Base-by-base conservation (phyloP, 2,329 filamentous ascomycete genomes). In the Neocatenulostroma microsporum region DNA sequence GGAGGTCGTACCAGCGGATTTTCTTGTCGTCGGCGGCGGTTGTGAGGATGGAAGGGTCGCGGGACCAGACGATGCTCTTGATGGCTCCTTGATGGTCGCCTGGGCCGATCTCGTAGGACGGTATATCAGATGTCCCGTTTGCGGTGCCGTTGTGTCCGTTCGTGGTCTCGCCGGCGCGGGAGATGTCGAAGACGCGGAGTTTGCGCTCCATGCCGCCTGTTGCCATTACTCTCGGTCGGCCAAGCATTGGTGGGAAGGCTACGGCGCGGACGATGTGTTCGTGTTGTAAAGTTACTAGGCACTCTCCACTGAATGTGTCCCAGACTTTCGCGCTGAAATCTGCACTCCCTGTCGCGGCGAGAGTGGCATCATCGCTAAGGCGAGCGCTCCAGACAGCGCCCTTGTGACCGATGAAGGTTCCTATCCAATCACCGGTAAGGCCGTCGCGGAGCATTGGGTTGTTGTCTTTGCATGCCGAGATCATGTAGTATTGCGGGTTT, bases 381-480 rank as follows among this genome's bases (percentile, higher is more conserved):
- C 88, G 78, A 36, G 88, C 85, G 67, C 95, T 88, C 87, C 91
- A 98, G 42, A 96, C 89, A 24, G 91, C 91, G 45, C 91, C 91
- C 66, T 98, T 96, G 69, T 98, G 91, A 25, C 91, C 91, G 54
- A 98, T 82, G 60, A 96, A 96, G 24, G 91, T 96, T 32, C 91
- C 91, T 51, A 96, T 96, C 84, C 88, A 95, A 62, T 95, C 88
- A 41, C 91, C 91, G 31, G 89, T 98, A 44, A 93, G 76, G 45
- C 91, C 91, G 66, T 96, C 86, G 48, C 91, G 84, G 51, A 98
- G 82, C 88, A 96, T 96, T 34, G 91, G 91, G 61, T 96, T 96
- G 57, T 89, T 89, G 70, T 98, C 91, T 88, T 61, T 37, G 41
- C 41, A 52, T 48, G 88, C 87, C 18, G 88, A 94, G 47, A 95